Evolutionary conservation across 2,329 filamentous ascomycete species (phyloP).

Genomic region (Aspergillus hortae): DNA sequence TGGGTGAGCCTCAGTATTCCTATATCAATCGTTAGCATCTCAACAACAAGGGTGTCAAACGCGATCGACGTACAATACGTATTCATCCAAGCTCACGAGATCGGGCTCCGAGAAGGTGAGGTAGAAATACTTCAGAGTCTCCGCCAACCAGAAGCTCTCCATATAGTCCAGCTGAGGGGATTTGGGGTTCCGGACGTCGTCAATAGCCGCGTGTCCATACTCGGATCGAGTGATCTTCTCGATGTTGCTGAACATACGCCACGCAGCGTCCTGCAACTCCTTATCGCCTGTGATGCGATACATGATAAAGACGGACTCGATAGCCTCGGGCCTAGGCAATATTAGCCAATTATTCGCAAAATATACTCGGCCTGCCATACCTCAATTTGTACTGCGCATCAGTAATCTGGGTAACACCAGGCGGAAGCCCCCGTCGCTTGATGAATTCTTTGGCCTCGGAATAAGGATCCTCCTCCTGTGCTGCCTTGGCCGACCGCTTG

Average conservation of each 20-base stretch:
- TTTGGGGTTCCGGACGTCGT: constrained; percentile 35
- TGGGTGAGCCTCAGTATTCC: constrained; percentile 42
- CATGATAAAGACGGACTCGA: constrained; percentile 60
- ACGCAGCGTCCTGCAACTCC: constrained; percentile 43
- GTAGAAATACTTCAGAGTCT: constrained; percentile 46
- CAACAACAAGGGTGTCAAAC: background rate
- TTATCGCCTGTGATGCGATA: constrained; percentile 58
- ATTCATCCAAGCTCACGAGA: constrained; percentile 41
- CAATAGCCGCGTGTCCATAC: constrained; percentile 42
- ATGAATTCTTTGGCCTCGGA: constrained; percentile 19
- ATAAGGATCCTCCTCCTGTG: constrained; percentile 15
- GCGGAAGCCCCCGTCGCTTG: constrained; percentile 19
- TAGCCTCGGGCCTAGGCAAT: constrained; percentile 50
- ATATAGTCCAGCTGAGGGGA: constrained; percentile 36
- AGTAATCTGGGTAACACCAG: constrained; percentile 24
- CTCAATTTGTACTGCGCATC: constrained; percentile 30
- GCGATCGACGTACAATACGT: constrained; percentile 35
- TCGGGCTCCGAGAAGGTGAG: constrained; percentile 42
- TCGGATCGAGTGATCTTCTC: constrained; percentile 42
- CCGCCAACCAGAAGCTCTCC: constrained; percentile 46
- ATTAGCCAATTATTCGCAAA: background rate
- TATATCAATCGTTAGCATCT: constrained; percentile 10
- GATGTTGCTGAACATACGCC: constrained; percentile 49
- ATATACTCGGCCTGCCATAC: constrained; percentile 13
- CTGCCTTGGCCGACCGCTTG: constrained; percentile 11